phyloP scores from a whole-genome alignment of 148 eudicot species.

The Heliosperma pusillum region DNA sequence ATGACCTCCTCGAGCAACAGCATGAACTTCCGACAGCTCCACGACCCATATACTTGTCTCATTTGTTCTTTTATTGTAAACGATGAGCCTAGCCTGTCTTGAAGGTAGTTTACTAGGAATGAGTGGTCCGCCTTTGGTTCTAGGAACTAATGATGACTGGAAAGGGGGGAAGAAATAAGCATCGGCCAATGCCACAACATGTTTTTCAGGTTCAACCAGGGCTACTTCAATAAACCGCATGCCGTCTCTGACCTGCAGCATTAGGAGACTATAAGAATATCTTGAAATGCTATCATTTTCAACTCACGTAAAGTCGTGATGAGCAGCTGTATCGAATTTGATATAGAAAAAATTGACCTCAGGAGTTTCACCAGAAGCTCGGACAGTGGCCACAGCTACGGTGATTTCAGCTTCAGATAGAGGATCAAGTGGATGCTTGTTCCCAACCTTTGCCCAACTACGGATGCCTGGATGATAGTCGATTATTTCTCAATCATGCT shows the following conservation, averaged over 20 bases:
- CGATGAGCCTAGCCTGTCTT: conserved; percentile 64
- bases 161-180: conserved; percentile 86
- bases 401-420: conserved; percentile 65
- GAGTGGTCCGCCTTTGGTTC: conserved; percentile 55
- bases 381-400: conserved; percentile 71
- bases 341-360: conserved; percentile 37
- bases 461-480: conserved; percentile 31
- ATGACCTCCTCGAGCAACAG: conserved; percentile 79
- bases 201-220: conserved; percentile 63
- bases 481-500: not conserved
- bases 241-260: conserved; percentile 58
- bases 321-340: not conserved
- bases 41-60: conserved; percentile 80
- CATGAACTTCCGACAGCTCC: conserved; percentile 68
- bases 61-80: conserved; percentile 64
- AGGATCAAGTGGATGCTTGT: conserved; percentile 72
- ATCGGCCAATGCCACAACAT: conserved; percentile 75
- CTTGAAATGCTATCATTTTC: not conserved
- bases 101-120: conserved; percentile 69
- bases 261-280: not conserved
- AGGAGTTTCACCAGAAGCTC: conserved; percentile 77
- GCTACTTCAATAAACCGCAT: conserved; percentile 83
- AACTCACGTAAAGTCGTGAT: not conserved
- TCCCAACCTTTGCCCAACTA: conserved; percentile 45
- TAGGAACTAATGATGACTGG: conserved; percentile 55